A percentile compares a stretch with the other conserved stretches of the same genome.
phyloP scores from a whole-genome alignment of 768 basidiomycete species.

The Termitomyces sp. region DNA sequence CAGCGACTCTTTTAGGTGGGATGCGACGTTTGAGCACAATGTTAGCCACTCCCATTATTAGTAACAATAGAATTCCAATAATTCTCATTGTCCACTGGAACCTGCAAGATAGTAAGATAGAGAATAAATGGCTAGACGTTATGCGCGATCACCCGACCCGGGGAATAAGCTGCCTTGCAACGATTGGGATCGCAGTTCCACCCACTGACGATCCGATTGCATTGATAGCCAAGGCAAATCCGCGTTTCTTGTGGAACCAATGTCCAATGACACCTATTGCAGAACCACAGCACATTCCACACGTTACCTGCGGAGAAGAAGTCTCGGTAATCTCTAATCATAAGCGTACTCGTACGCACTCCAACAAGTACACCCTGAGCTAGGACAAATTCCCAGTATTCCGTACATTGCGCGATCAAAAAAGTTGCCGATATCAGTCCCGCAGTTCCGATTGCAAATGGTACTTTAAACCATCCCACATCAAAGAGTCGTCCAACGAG shows the following conservation, averaged over 20 bases:
- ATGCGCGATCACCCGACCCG: too few species aligned
- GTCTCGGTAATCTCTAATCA: conserved; percentile 27
- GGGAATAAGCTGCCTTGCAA: too few species aligned
- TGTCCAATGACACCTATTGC: conserved; percentile 47
- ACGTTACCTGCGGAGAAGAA: background rate
- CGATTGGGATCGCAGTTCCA: conserved; percentile 58
- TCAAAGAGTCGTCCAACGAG: too few species aligned
- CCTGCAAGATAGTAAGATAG: conserved; percentile 21
- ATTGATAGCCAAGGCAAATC: conserved; percentile 39
- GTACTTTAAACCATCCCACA: conserved; percentile 45
- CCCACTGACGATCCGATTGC: conserved; percentile 52
- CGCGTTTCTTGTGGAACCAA: conserved; percentile 57
- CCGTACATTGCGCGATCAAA: conserved; percentile 50
- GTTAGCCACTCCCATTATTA: conserved; percentile 44
- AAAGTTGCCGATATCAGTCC: conserved; percentile 45
- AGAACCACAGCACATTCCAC: conserved; percentile 41
- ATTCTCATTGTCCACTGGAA: conserved; percentile 70
- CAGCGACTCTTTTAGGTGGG: too few species aligned
- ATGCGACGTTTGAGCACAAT: conserved; percentile 33
- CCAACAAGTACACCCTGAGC: conserved; percentile 55
- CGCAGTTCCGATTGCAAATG: conserved; percentile 36
- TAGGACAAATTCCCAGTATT: conserved; percentile 64
- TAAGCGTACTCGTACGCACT: too few species aligned
- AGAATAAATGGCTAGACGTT: conserved; percentile 14
- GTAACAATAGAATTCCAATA: conserved; percentile 50